Percentiles rank a stretch among this genome's conserved stretches.
Evolutionary conservation across 1,284 basidiomycete species (phyloP).

Genomic region (Melampsora abietis-canadensis): DNA sequence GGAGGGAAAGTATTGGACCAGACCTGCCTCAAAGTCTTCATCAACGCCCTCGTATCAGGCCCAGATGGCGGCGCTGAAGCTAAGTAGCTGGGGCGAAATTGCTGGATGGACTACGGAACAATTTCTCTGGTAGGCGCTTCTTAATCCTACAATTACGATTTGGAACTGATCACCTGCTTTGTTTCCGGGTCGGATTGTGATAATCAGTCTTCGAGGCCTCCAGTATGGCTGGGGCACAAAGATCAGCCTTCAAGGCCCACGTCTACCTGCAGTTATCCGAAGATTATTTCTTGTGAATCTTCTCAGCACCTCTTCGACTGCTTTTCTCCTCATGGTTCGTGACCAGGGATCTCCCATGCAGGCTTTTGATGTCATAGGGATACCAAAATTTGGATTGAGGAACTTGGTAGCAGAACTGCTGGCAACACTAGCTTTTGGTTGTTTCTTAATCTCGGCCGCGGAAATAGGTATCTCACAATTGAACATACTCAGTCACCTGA

Average conservation of each 20-base stretch:
- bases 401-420: constrained; percentile 15
- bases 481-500: neutral
- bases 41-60: neutral
- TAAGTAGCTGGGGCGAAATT: constrained; percentile 10
- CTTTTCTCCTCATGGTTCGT: constrained; percentile 6
- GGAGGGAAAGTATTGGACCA: constrained; percentile 16
- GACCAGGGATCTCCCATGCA: constrained; percentile 11
- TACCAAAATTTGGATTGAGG: neutral
- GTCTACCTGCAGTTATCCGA: neutral
- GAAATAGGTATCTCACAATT: constrained; percentile 4
- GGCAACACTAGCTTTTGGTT: constrained; percentile 12
- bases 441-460: constrained; percentile 7
- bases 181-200: neutral
- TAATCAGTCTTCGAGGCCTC: constrained; percentile 19
- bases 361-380: neutral
- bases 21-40: constrained; percentile 4
- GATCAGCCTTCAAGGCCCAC: neutral
- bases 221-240: constrained; percentile 34
- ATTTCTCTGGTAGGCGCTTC: neutral
- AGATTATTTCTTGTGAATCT: constrained; percentile 18
- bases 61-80: neutral
- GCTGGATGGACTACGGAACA: constrained; percentile 13
- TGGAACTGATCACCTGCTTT: neutral
- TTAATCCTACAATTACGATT: neutral
- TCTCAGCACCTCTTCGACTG: constrained; percentile 3